Base-by-base conservation (phyloP, 345 rosid genomes). In the Streptanthus diversifolius region DNA sequence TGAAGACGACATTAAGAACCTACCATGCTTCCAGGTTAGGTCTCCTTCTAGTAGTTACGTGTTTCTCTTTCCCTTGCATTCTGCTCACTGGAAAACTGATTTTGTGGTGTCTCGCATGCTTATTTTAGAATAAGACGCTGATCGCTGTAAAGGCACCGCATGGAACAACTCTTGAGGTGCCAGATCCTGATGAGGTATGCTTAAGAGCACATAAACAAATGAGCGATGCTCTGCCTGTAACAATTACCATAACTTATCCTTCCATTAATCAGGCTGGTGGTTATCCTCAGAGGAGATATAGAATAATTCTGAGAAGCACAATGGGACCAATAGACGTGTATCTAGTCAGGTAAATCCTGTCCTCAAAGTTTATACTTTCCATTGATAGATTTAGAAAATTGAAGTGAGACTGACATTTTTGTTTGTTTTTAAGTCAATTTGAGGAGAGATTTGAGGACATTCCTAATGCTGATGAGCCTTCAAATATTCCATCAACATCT, bases 61-160 rank as follows among this genome's bases (percentile, higher is more conserved):
- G 19, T 74, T 65, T 65, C 29, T 58, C 59, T 52, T 22, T 49
- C 22, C 35, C 33, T 58, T 65, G 39, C 44, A 64, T 71, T 58
- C 33, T 51, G 10, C 48, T 71, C 32, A 64, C 25, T 39, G 12
- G 33, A 17, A 57, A 47, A 47, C 40, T 77, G 63, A 29, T 56
- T 65, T 49, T 56, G 43, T 48, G 60, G 36, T 33, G 3, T 73
- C 10, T 62, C 25, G 39, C 61, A 48, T 60, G 27, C 56, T 66
- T 76, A 19, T 19, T 27, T 61, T 80, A 95, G 98, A 91, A 91
- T 74, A 97, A 95, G 83, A 95, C 99, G 56, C 69, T 95, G 54
- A 87, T 95, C 75, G 98, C 98, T 33, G 90, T 91, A 35, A 91
- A 91, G 80, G 99, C 99, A 80, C 99, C 99, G n/a, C 99, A 95